Conservation (phyloP, 2,329 filamentous ascomycete genomes). For the Fusarium mundagurra region DNA sequence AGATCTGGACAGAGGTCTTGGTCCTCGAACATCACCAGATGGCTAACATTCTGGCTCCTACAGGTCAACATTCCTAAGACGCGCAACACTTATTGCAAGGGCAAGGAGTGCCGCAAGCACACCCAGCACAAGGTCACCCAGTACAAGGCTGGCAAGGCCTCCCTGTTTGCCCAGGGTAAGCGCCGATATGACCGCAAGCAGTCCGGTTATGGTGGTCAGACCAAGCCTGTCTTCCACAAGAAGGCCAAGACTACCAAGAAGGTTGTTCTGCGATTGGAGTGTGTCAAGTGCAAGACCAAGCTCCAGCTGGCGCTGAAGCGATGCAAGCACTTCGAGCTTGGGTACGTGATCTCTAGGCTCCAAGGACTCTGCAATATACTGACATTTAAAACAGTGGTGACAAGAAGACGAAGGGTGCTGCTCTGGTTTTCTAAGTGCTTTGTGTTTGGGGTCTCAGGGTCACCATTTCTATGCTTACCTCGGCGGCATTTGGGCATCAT, state of each 20-base stretch:
- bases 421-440: slow-evolving; percentile 95
- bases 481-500: slow-evolving; percentile 58
- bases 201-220: slow-evolving; percentile 99
- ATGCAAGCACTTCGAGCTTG: slow-evolving; percentile 99
- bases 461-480: slow-evolving; percentile 56
- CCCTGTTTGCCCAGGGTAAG: slow-evolving; percentile 98
- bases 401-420: slow-evolving; percentile 99
- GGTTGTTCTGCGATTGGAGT: slow-evolving; percentile 98
- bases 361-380: slow-evolving; percentile 45
- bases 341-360: slow-evolving; percentile 68
- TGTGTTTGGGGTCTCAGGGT: slow-evolving; percentile 51
- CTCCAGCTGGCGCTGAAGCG: slow-evolving; percentile 97
- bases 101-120: slow-evolving; percentile 92
- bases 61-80: slow-evolving; percentile 99
- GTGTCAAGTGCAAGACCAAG: slow-evolving; percentile 98
- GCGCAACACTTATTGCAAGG: slow-evolving; percentile 97
- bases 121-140: slow-evolving; percentile 93
- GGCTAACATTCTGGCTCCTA: slow-evolving; percentile 46
- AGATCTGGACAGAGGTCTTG: slow-evolving; percentile 18
- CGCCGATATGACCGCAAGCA: slow-evolving; percentile 99
- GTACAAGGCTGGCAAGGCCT: slow-evolving; percentile 98
- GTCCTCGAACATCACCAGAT: slow-evolving; percentile 24
- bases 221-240: slow-evolving; percentile 99
- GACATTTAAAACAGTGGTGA: slow-evolving; percentile 79
- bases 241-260: slow-evolving; percentile 99